Percentiles rank a stretch among this genome's conserved stretches.
These are phyloP conservation scores for Lepidium campestre DNA, from an alignment of 441 rosid genomes.

Conservation along the genomic window DNA sequence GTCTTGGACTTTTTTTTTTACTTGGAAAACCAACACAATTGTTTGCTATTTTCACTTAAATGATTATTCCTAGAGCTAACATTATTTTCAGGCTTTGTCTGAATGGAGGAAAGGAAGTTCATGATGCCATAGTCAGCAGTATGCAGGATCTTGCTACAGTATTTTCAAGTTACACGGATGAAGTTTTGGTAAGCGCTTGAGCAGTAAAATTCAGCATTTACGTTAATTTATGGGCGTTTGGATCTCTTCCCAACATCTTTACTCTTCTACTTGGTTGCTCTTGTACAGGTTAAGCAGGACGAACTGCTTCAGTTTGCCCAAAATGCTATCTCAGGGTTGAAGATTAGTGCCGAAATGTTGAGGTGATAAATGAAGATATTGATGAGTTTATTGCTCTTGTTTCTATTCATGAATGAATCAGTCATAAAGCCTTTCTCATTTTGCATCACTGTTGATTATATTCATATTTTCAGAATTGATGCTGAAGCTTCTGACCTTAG, in stretches of 20 bases:
- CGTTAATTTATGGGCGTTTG: conserved; percentile 1
- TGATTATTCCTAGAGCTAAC: conserved; percentile 5
- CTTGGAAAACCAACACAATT: not conserved
- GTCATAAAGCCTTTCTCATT: conserved; percentile 1
- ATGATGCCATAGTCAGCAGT: conserved; percentile 89
- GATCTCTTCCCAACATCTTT: conserved; percentile 1
- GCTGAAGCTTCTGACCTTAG: conserved; percentile 68
- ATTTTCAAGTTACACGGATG: conserved; percentile 78
- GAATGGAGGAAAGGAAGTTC: conserved; percentile 96
- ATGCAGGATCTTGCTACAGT: conserved; percentile 89
- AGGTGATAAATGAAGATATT: conserved; percentile 43
- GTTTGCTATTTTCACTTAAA: not conserved
- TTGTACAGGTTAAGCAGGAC: conserved; percentile 87
- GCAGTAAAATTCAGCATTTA: conserved; percentile 1
- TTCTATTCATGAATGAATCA: not conserved
- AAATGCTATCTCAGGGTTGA: conserved; percentile 87
- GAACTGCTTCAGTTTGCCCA: conserved; percentile 97
- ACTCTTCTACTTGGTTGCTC: not conserved
- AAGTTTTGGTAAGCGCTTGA: conserved; percentile 76
- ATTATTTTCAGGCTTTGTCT: conserved; percentile 65
- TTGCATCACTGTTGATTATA: conserved; percentile 20
- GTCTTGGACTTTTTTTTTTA: not conserved
- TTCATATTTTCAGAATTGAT: conserved; percentile 65
- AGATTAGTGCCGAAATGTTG: conserved; percentile 67
- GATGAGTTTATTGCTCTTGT: not conserved